These are phyloP conservation scores for Rubia tinctorum DNA, from an alignment of 305 asterid species.

Conservation along the genomic window DNA sequence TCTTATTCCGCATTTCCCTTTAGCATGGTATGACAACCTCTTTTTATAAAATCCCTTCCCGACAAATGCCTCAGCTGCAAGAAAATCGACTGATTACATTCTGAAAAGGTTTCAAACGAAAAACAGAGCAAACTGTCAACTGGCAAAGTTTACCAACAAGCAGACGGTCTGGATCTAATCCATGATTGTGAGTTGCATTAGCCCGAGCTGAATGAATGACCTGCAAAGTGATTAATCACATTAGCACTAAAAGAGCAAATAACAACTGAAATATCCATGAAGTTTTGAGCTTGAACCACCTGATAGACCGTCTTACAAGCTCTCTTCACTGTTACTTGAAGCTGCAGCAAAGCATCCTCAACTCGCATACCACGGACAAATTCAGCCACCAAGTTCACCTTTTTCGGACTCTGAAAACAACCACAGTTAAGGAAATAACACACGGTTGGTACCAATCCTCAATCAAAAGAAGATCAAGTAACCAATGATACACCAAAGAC, in stretches of 20 bases:
- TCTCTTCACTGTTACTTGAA: constrained; percentile 87
- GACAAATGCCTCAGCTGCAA: constrained; percentile 89
- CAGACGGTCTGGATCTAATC: constrained; percentile 79
- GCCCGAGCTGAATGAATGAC: constrained; percentile 98
- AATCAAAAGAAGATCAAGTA: neutral
- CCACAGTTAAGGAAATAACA: neutral
- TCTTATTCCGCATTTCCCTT: constrained; percentile 58
- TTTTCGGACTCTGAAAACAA: constrained; percentile 78
- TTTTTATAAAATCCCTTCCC: constrained; percentile 79
- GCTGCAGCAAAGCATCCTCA: constrained; percentile 92
- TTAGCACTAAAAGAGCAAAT: neutral
- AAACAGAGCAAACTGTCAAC: neutral
- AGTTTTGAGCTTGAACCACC: constrained; percentile 34
- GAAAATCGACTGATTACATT: neutral
- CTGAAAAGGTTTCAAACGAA: neutral
- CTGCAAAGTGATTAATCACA: constrained; percentile 31
- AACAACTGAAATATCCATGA: neutral
- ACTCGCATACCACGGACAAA: constrained; percentile 97
- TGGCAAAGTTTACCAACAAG: constrained; percentile 62
- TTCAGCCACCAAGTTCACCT: constrained; percentile 88
- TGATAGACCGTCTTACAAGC: constrained; percentile 93
- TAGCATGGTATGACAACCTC: constrained; percentile 66
- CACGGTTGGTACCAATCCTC: neutral
- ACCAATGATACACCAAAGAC: neutral
- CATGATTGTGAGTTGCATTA: constrained; percentile 84